These are phyloP conservation scores for Annulohypoxylon truncatum DNA, from an alignment of 2,329 filamentous ascomycete genomes.

Conservation along the genomic window DNA sequence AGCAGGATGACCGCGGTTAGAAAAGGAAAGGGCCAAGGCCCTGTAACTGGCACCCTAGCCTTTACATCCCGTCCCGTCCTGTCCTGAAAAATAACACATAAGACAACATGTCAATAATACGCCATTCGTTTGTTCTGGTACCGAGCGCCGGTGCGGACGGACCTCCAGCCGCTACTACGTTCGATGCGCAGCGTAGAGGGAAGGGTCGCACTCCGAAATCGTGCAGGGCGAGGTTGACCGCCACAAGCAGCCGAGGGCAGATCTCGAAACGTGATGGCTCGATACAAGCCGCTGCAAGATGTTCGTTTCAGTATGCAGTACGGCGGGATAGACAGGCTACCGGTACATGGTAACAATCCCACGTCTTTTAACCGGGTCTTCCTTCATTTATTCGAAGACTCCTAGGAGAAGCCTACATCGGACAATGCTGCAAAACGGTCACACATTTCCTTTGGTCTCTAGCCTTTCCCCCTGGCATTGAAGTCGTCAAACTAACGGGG, in stretches of 20 bases:
- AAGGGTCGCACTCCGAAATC: slow-evolving; percentile 31
- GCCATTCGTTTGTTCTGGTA: slow-evolving; percentile 21
- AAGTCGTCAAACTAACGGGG: background rate
- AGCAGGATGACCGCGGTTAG: slow-evolving; percentile 24
- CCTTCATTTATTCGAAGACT: background rate
- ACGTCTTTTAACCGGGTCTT: background rate
- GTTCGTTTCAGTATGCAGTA: slow-evolving; percentile 34
- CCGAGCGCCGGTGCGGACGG: slow-evolving; percentile 33
- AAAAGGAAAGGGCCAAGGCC: slow-evolving; percentile 20
- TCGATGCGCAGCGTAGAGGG: slow-evolving; percentile 17
- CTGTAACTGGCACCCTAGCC: slow-evolving; percentile 24
- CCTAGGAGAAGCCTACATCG: background rate
- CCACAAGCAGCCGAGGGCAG: slow-evolving; percentile 14
- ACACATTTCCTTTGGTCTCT: background rate
- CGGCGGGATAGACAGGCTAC: slow-evolving; percentile 1
- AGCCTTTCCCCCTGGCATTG: background rate
- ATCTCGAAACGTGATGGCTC: slow-evolving; percentile 21
- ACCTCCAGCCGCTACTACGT: slow-evolving; percentile 26
- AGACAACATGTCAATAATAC: background rate
- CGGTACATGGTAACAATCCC: slow-evolving; percentile 3
- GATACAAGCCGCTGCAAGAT: slow-evolving; percentile 28
- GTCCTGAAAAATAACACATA: background rate
- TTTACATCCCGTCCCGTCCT: slow-evolving; percentile 33
- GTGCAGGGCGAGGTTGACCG: slow-evolving; percentile 17
- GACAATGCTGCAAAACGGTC: slow-evolving; percentile 2